phyloP scores from a whole-genome alignment of 345 rosid species.

The Cardamine resedifolia region DNA sequence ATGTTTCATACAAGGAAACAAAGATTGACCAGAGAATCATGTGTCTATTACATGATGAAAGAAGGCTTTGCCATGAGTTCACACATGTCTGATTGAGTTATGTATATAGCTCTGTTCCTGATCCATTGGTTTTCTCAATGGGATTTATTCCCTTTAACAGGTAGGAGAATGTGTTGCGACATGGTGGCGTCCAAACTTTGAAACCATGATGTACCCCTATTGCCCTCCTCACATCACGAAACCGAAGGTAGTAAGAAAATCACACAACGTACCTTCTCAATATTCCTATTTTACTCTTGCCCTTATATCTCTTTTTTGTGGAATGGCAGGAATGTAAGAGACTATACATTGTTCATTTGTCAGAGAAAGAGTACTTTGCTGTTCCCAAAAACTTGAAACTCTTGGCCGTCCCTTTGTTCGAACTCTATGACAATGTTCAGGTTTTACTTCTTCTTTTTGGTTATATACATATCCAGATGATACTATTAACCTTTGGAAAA shows the following conservation, averaged over 20 bases:
- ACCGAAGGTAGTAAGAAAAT: constrained; percentile 62
- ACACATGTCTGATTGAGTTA: neutral
- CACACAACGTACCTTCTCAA: neutral
- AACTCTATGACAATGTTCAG: constrained; percentile 95
- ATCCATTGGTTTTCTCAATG: constrained; percentile 7
- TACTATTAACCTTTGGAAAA: neutral
- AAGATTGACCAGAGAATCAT: neutral
- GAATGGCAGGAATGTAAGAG: constrained; percentile 91
- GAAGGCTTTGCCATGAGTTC: constrained; percentile 18
- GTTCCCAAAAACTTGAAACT: constrained; percentile 97
- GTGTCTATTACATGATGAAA: neutral
- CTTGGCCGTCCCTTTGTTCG: constrained; percentile 94
- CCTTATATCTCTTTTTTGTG: constrained; percentile 21
- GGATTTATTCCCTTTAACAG: constrained; percentile 39
- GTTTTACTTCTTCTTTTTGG: constrained; percentile 29
- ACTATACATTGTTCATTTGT: constrained; percentile 86
- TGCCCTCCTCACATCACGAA: constrained; percentile 97
- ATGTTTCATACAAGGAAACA: neutral
- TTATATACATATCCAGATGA: neutral
- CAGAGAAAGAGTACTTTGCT: constrained; percentile 96
- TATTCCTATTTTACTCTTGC: neutral
- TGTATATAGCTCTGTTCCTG: neutral
- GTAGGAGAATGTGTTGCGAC: constrained; percentile 93
- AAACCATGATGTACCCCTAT: constrained; percentile 94
- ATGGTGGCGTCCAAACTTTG: constrained; percentile 99